Base-by-base conservation (phyloP, 768 basidiomycete species). In the Kwoniella shandongensis region DNA sequence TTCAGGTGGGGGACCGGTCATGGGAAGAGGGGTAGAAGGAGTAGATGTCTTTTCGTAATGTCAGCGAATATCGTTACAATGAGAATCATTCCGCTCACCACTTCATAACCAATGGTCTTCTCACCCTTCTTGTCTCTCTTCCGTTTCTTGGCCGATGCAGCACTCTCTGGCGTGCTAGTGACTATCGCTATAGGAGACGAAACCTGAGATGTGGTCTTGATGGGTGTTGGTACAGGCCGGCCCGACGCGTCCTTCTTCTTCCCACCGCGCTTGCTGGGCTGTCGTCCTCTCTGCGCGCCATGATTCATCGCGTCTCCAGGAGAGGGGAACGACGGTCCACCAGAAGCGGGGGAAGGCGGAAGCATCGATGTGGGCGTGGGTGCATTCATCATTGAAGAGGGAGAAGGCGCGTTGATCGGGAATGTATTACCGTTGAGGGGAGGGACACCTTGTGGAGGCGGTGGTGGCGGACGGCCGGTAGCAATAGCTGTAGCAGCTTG, bases 91-190 rank as follows among this genome's bases (percentile, higher is more conserved):
- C 12, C n/a, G 32, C 53, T 40, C 44, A 49, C 50, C 27, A 49
- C 59, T 30, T 51, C 39, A 15, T 38, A 45, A 23, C 30, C 50
- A 35, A 39, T 18, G 11, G 15, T 20, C 27, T 53, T 59, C 25
- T 60, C 59, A 23, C 49, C 52, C 23, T 51, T 54, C 18, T 47
- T 51, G 22, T 56, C 46, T 42, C 59, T 53, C 50, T 67, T 67
- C 36, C 65, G 51, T 56, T 67, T 67, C 45, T 61, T 61, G n/a
- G 39, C 48, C 11, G 61, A 22, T 27, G 20, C 47, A n/a, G 51
- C 30, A 4, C 48, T 54, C 10, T 48, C 39, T n/a, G 50, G 40
- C 26, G 50, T 20, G 2, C 10, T 13, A 3, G 39, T 12, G 5
- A 20, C 17, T 29, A 26, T 40, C 8, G 29, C 20, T 8, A 42